A percentile compares a stretch with the other conserved stretches of the same genome.
Conservation (phyloP, 495 filamentous ascomycete species). For the Xylaria telfairii region DNA sequence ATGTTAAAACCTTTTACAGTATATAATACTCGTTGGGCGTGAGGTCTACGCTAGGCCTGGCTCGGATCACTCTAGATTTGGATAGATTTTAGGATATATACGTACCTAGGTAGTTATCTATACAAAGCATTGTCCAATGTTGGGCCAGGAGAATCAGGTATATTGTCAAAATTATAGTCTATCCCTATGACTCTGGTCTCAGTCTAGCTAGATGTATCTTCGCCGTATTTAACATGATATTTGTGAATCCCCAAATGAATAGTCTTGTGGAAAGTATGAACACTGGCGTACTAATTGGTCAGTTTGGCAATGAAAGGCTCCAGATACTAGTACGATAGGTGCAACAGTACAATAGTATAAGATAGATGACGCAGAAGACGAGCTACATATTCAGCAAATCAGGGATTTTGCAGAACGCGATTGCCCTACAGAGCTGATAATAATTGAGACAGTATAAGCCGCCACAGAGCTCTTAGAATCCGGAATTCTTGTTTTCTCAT, state of each 20-base stretch:
- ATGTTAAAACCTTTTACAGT: too few species aligned
- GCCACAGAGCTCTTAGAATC: background rate
- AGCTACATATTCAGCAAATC: background rate
- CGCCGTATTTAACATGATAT: slow-evolving; percentile 53
- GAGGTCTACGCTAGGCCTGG: too few species aligned
- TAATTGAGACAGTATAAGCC: background rate
- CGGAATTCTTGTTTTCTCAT: background rate
- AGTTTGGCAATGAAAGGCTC: slow-evolving; percentile 54
- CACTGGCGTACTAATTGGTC: slow-evolving; percentile 46
- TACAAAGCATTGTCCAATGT: too few species aligned
- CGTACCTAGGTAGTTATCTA: too few species aligned
- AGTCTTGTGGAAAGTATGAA: slow-evolving; percentile 48
- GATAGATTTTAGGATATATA: too few species aligned
- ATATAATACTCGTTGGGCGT: too few species aligned
- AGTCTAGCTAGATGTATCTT: background rate
- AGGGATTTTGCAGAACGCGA: background rate
- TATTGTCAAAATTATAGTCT: slow-evolving; percentile 10
- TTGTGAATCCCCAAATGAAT: slow-evolving; percentile 50
- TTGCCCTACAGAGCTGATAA: background rate
- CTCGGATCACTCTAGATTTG: too few species aligned
- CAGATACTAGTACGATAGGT: slow-evolving; percentile 46
- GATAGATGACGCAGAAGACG: slow-evolving; percentile 1
- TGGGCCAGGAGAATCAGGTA: slow-evolving; percentile 49
- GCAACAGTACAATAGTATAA: slow-evolving; percentile 19
- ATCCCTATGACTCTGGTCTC: background rate